Base-by-base conservation (phyloP, 1,284 basidiomycete genomes). In the Fomitopsis pinicola region DNA sequence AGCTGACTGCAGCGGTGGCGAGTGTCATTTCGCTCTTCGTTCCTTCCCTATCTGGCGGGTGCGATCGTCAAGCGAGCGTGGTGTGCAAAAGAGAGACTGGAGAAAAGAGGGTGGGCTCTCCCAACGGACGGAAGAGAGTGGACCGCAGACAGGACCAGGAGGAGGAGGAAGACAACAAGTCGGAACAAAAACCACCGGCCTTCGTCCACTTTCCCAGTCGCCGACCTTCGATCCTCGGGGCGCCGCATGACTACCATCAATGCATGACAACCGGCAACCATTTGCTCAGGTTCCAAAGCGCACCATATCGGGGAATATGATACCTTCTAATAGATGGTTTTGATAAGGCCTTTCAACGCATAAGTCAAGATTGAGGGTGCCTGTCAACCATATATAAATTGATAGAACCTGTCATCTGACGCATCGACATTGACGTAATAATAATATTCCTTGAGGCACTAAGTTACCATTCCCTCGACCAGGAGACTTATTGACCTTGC, bases 71-170 rank as follows among this genome's bases (percentile, higher is more conserved):
- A 36, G 42, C 40, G 26, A 17, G 63, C 15, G 60, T 40, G 40
- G 48, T 44, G 52, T 35, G 26, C 42, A 59, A 71, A 73, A 59
- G 69, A 70, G 56, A 60, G 72, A 63, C 62, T 48, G 60, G 59
- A 46, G 50, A 68, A 70, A 72, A 60, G 71, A 73, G 63, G 64
- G 71, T 68, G 70, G 65, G 62, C 53, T 62, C 66, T 68, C 70
- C 67, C 55, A 42, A 40, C 42, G 8, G 65, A 62, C 66, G 68
- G 63, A 57, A 61, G 63, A 58, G 64, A 59, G 62, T 45, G 63
- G 63, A 60, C 61, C 42, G 54, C 58, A 55, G 59, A 48, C 59
- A 54, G 55, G 22, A 58, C 59, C 35, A 17, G 35, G 52, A 19
- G 26, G 50, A 53, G 55, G 62, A 58, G 50, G 62, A 58, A 44